These are phyloP conservation scores for Linum tenue DNA, from an alignment of 345 rosid genomes.

Conservation along the genomic window DNA sequence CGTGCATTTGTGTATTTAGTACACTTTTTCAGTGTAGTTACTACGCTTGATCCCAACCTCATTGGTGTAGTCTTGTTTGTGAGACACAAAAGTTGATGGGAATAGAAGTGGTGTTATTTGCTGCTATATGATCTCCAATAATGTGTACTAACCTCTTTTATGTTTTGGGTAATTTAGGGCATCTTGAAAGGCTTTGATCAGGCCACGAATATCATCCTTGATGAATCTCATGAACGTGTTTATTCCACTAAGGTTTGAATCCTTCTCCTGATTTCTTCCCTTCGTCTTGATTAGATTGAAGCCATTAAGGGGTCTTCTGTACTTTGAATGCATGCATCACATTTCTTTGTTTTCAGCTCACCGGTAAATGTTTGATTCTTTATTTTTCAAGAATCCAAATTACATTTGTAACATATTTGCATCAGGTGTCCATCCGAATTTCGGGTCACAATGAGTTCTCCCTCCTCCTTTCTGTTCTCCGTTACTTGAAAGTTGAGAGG, in stretches of 20 bases:
- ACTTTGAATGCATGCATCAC: too few relatives aligned
- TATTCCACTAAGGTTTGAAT: conserved; percentile 67
- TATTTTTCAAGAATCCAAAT: too few relatives aligned
- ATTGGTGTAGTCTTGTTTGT: background rate
- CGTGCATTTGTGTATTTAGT: background rate
- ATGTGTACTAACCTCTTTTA: background rate
- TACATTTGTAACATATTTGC: too few relatives aligned
- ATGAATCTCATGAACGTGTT: conserved; percentile 87
- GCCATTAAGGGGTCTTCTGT: too few relatives aligned
- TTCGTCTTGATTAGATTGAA: too few relatives aligned
- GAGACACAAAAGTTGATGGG: background rate
- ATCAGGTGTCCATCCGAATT: too few relatives aligned
- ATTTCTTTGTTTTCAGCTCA: too few relatives aligned
- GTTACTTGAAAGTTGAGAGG: background rate
- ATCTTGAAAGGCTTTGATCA: conserved; percentile 78
- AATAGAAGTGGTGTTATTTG: background rate
- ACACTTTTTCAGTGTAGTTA: conserved; percentile 2
- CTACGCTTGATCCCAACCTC: background rate
- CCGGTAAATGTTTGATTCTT: too few relatives aligned
- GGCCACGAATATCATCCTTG: conserved; percentile 82
- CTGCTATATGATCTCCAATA: background rate
- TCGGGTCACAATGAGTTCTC: too few relatives aligned
- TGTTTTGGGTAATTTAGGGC: conserved; percentile 36
- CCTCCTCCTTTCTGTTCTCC: background rate
- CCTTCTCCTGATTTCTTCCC: background rate